Evolutionary conservation across 345 rosid species (phyloP).

Genomic region (Moringa oleifera): DNA sequence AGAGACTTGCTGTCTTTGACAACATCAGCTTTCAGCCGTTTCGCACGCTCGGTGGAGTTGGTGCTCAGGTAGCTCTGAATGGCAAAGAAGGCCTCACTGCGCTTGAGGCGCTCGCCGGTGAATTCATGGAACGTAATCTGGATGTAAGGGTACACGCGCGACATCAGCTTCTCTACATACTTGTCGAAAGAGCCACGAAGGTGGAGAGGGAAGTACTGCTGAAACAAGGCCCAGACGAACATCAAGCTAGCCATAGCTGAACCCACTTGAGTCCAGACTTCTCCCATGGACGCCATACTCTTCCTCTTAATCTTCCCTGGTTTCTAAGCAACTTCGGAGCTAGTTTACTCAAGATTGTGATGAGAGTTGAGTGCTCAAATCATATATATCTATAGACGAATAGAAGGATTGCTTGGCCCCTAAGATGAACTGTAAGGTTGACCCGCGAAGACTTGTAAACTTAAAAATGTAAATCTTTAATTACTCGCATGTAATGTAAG

Average conservation of each 20-base stretch:
- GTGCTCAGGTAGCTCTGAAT: slow-evolving; percentile 49
- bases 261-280: no score
- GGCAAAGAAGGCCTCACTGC: slow-evolving; percentile 39
- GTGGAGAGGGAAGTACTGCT: slow-evolving; percentile 42
- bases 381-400: no score
- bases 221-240: slow-evolving; percentile 44
- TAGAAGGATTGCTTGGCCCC: no score
- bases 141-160: slow-evolving; percentile 37
- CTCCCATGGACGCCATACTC: no score
- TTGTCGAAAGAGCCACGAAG: slow-evolving; percentile 26
- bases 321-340: no score
- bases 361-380: no score
- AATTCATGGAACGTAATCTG: slow-evolving; percentile 44
- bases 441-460: no score
- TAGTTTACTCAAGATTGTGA: no score
- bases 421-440: no score
- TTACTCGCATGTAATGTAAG: no score
- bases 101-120: slow-evolving; percentile 35
- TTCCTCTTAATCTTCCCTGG: neutral
- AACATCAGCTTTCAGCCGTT: slow-evolving; percentile 42
- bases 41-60: slow-evolving; percentile 38
- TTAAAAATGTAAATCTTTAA: no score
- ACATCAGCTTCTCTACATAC: slow-evolving; percentile 24
- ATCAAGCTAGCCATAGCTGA: no score
- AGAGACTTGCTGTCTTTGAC: slow-evolving; percentile 34